Base-by-base conservation (phyloP, 83 land plant genomes). In the Picea abies region DNA sequence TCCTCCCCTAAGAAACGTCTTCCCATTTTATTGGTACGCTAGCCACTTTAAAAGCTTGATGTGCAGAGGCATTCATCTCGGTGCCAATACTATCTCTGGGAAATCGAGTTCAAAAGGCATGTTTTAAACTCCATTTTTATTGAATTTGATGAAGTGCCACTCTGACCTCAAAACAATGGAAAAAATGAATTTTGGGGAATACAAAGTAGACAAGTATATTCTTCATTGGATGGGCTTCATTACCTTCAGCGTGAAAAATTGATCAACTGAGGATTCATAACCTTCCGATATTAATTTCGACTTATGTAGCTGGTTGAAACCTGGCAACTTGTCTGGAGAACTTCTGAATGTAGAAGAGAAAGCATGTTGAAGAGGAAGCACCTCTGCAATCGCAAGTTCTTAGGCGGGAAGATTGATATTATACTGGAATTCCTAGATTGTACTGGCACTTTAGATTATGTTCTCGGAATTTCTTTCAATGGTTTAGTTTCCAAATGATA, bases 191-290 rank as follows among this genome's bases (percentile, higher is more conserved):
- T 52, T 52, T 52, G 0, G 11, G 12, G 44, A 14, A 1, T 52
- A 3, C 12, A 52, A 52, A 52, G 56, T 52, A 52, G 56, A 52
- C 56, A 52, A 52, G 11, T 52, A 52, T 11, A 11, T 10, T 52
- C 56, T 52, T 52, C 56, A 52, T 10, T 49, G 1, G 52, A 49
- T 49, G 0, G 52, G 11, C 52, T 49, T 49, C 11, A 49, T 67
- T 26, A 67, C 11, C 32, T 49, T 85, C 84, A 8, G 85, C 89
- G 22, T 81, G 15, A 90, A 91, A 35, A 58, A 63, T 14, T 76
- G 52, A 19, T 8, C 25, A 20, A 47, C 25, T 3, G 26, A 44
- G 47, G 67, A 68, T 68, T 73, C 76, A 37, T 10, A 82, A 65
- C 23, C 68, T 75, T 3, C n/a, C 29, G 29, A 29, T 22, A 39